A percentile compares a stretch with the other conserved stretches of the same genome.
Evolutionary conservation across 148 eudicot genomes (phyloP).

Genomic region (Rhododendron griersonianum): DNA sequence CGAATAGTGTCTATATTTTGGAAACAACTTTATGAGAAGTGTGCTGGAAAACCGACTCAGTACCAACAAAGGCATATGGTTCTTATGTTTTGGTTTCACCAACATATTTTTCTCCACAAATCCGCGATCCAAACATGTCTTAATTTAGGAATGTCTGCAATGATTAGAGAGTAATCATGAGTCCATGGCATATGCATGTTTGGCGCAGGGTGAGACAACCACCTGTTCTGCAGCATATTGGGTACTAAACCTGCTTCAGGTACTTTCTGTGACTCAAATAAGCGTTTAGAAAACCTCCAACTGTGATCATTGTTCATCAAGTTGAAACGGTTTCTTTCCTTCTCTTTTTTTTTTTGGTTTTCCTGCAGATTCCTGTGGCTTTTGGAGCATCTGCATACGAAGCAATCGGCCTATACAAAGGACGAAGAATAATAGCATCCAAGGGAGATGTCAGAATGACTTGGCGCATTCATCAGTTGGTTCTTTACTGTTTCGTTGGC

Average conservation of each 20-base stretch:
- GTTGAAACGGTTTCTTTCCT: not conserved
- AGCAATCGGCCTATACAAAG: slow-evolving; percentile 66
- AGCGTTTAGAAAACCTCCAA: not conserved
- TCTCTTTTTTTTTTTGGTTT: not conserved
- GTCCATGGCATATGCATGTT: not conserved
- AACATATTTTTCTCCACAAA: not conserved
- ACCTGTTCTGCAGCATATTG: slow-evolving; percentile 67
- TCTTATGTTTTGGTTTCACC: not conserved
- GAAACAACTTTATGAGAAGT: not conserved
- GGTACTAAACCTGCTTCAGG: slow-evolving; percentile 80
- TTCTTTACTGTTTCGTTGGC: slow-evolving; percentile 49
- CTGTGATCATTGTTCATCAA: not conserved
- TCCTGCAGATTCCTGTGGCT: slow-evolving; percentile 67
- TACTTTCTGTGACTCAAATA: slow-evolving; percentile 18
- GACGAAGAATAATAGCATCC: slow-evolving; percentile 58
- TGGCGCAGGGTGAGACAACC: slow-evolving; percentile 47
- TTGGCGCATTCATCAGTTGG: slow-evolving; percentile 48
- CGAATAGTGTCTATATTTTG: not conserved
- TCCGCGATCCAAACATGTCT: not conserved
- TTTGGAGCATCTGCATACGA: slow-evolving; percentile 64
- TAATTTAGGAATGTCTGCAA: not conserved
- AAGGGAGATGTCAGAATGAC: slow-evolving; percentile 40
- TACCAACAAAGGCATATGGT: not conserved
- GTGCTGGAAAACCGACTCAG: not conserved
- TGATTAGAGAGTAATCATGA: not conserved